Conservation (phyloP, 2,329 filamentous ascomycete species). For the Gremmenia infestans region DNA sequence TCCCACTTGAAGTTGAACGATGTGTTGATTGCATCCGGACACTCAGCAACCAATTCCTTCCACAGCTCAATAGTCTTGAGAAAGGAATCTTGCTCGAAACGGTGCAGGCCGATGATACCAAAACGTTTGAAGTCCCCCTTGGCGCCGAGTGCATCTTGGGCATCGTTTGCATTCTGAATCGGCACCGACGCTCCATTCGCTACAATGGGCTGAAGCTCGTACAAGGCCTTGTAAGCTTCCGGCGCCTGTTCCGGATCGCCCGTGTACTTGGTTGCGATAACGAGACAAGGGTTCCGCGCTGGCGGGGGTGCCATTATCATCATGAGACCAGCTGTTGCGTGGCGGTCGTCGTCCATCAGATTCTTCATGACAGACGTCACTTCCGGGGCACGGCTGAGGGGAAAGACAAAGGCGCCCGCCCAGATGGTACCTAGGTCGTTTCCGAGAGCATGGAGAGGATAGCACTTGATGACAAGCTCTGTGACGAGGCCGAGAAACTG, state of each 20-base stretch:
- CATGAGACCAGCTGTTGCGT: constrained; percentile 5
- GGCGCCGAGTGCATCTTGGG: constrained; percentile 1
- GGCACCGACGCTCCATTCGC: background rate
- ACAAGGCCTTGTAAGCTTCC: background rate
- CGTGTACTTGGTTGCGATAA: constrained; percentile 3
- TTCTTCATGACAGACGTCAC: constrained; percentile 23
- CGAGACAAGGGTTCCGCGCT: constrained; percentile 1
- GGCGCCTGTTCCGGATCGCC: constrained; percentile 2
- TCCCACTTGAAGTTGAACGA: constrained; percentile 11
- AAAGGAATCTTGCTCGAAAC: constrained; percentile 6
- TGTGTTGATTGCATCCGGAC: constrained; percentile 7
- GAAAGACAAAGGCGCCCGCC: constrained; percentile 29
- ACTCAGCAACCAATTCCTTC: constrained; percentile 2
- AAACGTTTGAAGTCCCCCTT: constrained; percentile 10
- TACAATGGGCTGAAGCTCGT: background rate
- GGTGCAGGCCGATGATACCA: constrained; percentile 1
- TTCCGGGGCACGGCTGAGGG: constrained; percentile 23
- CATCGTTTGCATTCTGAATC: constrained; percentile 4
- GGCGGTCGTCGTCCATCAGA: constrained; percentile 1
- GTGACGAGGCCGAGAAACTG: constrained; percentile 32
- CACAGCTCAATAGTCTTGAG: constrained; percentile 3
- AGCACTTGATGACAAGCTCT: constrained; percentile 23
- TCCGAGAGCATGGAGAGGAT: constrained; percentile 14
- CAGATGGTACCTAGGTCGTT: constrained; percentile 20
- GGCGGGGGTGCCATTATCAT: constrained; percentile 7